Conservation (phyloP, 2,329 filamentous ascomycete species). For the Orbilia quercus region DNA sequence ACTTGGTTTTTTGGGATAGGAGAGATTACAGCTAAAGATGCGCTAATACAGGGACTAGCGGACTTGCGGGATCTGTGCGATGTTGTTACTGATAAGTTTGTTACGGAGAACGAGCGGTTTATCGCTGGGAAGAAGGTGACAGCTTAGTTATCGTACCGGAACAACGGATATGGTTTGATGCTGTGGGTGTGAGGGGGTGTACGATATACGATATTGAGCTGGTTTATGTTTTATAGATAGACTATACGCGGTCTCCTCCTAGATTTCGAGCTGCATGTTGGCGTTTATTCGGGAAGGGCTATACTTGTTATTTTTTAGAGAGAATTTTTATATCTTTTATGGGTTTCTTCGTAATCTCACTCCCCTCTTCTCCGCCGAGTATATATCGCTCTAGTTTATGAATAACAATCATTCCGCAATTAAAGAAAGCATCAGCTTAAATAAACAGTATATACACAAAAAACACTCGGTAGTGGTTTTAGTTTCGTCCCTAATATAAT, state of each 20-base stretch:
- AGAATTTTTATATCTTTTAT: slow-evolving; percentile 19
- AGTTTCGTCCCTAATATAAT: slow-evolving; percentile 60
- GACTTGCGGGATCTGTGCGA: slow-evolving; percentile 94
- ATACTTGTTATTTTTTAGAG: slow-evolving; percentile 37
- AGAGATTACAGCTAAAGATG: slow-evolving; percentile 81
- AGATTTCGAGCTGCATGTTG: neutral
- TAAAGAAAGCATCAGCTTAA: neutral
- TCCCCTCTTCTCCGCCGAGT: no score
- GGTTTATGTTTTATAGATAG: neutral
- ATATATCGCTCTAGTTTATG: neutral
- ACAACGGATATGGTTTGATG: neutral
- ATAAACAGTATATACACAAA: slow-evolving; percentile 32
- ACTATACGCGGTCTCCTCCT: neutral
- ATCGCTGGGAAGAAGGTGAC: slow-evolving; percentile 60
- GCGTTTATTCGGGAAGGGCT: slow-evolving; percentile 23
- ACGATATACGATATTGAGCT: slow-evolving; percentile 33
- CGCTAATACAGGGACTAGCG: slow-evolving; percentile 86
- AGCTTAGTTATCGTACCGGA: no score
- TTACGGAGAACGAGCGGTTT: slow-evolving; percentile 73
- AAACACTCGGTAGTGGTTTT: slow-evolving; percentile 24
- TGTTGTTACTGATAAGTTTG: slow-evolving; percentile 91
- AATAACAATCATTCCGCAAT: neutral
- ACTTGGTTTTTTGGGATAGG: slow-evolving; percentile 65
- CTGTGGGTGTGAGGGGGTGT: slow-evolving; percentile 21
- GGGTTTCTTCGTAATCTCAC: neutral